Evolutionary conservation across 1,139 yeast genomes (phyloP), one percentile per base, ranked within the genome.

Genomic region (Spathaspora jeffriesii): DNA sequence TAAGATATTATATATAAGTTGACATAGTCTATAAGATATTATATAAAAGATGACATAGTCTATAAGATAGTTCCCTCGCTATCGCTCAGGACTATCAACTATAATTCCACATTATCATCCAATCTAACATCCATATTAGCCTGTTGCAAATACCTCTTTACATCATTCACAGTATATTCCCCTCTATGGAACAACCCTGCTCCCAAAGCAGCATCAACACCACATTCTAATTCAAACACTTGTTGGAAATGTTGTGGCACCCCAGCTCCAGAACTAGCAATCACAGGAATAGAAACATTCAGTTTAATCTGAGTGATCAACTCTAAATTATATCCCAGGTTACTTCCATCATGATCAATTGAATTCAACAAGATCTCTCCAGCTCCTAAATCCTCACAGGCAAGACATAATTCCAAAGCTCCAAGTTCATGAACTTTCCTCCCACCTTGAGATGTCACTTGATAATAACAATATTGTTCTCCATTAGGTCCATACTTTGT

Each of bases 161-260:
- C 97, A 46, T 91, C 85, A 47, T 79, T 78, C 13, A 93, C 98
- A 14, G 89, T 84, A 65, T 85, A 93, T 60, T 92, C 98, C 23
- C 88, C 93, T 61, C 98, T 78, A 72, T 93, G 99, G 73, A 93
- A 93, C 83, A 93, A 85, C 42, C 99, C 99, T 3, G 99, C 99
- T 27, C 99, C 99, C 46, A 93, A 76, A 11, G 99, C 98, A 43
- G 99, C 99, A 68, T 93, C 99, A 2, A 93, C 86, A 3, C 81
- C 78, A 25, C 97, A 90, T 41, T 84, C 76, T 63, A 72, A 57
- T 44, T 75, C 76, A 62, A 93, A 93, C 1, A 90, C 99, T 55
- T 92, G 90, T 53, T 81, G 82, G 64, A 93, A 93, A 68, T 93
- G 98, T 48, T 74, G 79, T 2, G 99, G 99, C 36, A 73, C 82